These are phyloP conservation scores for Aspergillus flavus DNA, from an alignment of 2,329 filamentous ascomycete genomes.

Conservation along the genomic window DNA sequence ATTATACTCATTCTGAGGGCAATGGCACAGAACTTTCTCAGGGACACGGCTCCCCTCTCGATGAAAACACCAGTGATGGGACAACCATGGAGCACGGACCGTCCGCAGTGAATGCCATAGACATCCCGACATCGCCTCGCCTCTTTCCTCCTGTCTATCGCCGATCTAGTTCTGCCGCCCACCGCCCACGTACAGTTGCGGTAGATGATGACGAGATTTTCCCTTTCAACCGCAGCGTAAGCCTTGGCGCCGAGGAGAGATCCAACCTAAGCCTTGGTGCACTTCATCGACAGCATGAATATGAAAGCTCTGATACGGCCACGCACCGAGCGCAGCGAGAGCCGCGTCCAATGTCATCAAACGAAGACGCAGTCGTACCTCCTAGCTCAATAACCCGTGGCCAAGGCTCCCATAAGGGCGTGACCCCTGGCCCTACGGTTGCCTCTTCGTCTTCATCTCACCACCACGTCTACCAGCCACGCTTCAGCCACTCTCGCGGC, in stretches of 20 bases:
- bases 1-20: constrained; percentile 57
- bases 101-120: constrained; percentile 47
- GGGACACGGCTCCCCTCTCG: constrained; percentile 34
- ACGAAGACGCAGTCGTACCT: constrained; percentile 25
- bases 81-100: constrained; percentile 34
- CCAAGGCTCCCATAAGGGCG: constrained; percentile 22
- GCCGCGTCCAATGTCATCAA: constrained; percentile 16
- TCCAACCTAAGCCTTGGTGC: constrained; percentile 35
- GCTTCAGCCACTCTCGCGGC: constrained; percentile 39
- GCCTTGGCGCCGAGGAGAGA: constrained; percentile 47
- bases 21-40: constrained; percentile 32
- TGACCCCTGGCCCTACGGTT: constrained; percentile 27
- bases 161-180: constrained; percentile 49
- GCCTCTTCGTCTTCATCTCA: constrained; percentile 36
- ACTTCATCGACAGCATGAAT: constrained; percentile 38
- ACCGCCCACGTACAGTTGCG: constrained; percentile 37
- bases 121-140: constrained; percentile 52
- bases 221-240: constrained; percentile 49
- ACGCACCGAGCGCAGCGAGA: constrained; percentile 24
- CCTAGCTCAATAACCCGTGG: constrained; percentile 25
- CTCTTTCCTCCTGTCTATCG: constrained; percentile 44
- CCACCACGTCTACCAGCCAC: constrained; percentile 40
- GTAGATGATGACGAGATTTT: constrained; percentile 50
- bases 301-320: constrained; percentile 25
- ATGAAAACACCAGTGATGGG: constrained; percentile 42